Percentiles rank a stretch among this genome's conserved stretches.
These are phyloP conservation scores for Alloascoidea africana DNA, from an alignment of 805 yeast species.

Conservation along the genomic window DNA sequence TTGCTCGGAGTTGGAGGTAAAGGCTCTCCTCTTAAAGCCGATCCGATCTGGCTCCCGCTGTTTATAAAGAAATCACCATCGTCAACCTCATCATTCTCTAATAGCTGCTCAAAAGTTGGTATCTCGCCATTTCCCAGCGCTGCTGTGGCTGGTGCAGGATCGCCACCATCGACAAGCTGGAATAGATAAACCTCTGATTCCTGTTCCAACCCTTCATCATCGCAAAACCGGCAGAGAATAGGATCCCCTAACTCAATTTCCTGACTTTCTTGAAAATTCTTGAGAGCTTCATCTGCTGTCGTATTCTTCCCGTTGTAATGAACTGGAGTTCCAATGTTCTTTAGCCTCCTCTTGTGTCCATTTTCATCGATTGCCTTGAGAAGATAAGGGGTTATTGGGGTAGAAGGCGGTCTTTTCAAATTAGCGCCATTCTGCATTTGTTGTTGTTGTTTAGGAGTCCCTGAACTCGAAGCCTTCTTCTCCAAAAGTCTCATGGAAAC, in stretches of 20 bases:
- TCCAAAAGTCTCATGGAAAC: not conserved
- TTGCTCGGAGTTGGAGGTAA: too few relatives aligned
- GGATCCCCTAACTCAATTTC: not conserved
- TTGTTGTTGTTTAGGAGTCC: too few relatives aligned
- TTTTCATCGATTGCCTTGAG: too few relatives aligned
- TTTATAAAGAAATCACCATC: not conserved
- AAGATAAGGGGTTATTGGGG: not conserved
- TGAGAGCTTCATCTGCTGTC: not conserved
- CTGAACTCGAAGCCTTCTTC: too few relatives aligned
- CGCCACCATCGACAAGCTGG: not conserved
- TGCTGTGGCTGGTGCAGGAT: too few relatives aligned
- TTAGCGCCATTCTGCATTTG: not conserved
- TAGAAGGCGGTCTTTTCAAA: not conserved
- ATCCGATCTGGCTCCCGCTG: not conserved
- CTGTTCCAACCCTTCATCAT: not conserved
- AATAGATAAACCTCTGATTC: not conserved
- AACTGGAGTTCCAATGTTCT: not conserved
- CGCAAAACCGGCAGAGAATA: not conserved
- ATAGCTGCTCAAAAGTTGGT: too few relatives aligned
- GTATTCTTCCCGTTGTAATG: not conserved
- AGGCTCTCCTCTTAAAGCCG: not conserved
- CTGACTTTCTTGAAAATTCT: not conserved
- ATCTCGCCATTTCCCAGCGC: not conserved
- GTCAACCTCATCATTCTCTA: not conserved
- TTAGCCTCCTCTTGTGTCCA: not conserved